Evolutionary conservation across 225 moss, liverwort and hornwort genomes (phyloP).

Genomic region (Straminergon stramineum): DNA sequence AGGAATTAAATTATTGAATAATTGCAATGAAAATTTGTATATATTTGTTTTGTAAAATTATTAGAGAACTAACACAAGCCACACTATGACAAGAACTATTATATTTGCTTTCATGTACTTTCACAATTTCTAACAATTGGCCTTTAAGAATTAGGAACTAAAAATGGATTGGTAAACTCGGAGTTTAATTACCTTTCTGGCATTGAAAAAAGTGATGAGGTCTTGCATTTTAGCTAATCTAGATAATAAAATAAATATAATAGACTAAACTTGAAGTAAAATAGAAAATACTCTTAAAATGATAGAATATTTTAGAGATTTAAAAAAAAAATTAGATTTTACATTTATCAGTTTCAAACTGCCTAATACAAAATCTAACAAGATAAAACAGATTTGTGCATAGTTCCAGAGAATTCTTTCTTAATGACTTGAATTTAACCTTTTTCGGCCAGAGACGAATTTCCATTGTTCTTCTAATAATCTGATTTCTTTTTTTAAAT

Average conservation of each 20-base stretch:
- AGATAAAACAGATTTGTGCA: too few relatives aligned
- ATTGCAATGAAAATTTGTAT: not conserved
- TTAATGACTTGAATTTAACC: too few relatives aligned
- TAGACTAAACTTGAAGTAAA: not conserved
- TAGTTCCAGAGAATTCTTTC: too few relatives aligned
- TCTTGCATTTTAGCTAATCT: not conserved
- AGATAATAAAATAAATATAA: not conserved
- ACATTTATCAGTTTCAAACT: too few relatives aligned
- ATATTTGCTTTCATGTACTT: not conserved
- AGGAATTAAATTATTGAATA: not conserved
- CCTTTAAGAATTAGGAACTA: accelerated
- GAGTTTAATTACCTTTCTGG: accelerated
- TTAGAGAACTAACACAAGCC: not conserved
- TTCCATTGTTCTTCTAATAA: too few relatives aligned
- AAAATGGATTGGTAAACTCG: not conserved
- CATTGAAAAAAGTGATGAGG: not conserved
- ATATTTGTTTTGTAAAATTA: not conserved
- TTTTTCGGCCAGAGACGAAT: too few relatives aligned
- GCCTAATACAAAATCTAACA: too few relatives aligned
- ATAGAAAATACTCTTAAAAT: too few relatives aligned
- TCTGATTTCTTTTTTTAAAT: too few relatives aligned
- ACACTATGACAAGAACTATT: too few relatives aligned
- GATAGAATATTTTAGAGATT: too few relatives aligned
- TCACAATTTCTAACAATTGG: not conserved
- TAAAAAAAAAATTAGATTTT: not conserved